A percentile compares a stretch with the other conserved stretches of the same genome.
Evolutionary conservation across 2,329 filamentous ascomycete species (phyloP).

Genomic region (Pezicula rhizophila): DNA sequence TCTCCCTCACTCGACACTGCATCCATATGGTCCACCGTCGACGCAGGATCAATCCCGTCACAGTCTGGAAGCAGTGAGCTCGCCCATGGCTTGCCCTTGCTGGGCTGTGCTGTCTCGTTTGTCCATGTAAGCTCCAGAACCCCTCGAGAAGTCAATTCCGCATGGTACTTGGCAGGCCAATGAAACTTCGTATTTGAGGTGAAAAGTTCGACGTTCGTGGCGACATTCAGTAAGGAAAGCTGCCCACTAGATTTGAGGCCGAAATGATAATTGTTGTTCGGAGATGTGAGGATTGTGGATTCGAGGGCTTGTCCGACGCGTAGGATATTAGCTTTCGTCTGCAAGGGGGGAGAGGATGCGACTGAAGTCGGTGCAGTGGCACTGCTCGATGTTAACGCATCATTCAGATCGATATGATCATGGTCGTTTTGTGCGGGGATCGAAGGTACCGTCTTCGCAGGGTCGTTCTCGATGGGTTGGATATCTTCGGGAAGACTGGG

Average conservation of each 20-base stretch:
- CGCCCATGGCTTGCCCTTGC: slow-evolving; percentile 14
- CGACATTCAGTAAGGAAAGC: slow-evolving; percentile 9
- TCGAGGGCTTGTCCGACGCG: slow-evolving; percentile 3
- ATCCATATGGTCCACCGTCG: not conserved
- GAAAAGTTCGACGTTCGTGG: slow-evolving; percentile 12
- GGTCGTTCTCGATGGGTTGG: not conserved
- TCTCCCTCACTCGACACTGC: not conserved
- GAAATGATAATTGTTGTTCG: slow-evolving; percentile 10
- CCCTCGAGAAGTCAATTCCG: slow-evolving; percentile 12
- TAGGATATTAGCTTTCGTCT: not conserved
- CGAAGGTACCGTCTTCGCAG: not conserved
- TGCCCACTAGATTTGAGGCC: slow-evolving; percentile 11
- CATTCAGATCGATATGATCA: not conserved
- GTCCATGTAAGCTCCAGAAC: slow-evolving; percentile 15
- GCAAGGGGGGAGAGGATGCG: not conserved
- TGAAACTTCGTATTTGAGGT: slow-evolving; percentile 15
- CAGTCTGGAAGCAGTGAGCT: slow-evolving; percentile 11
- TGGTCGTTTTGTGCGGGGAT: not conserved
- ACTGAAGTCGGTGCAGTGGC: not conserved
- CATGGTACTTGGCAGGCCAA: slow-evolving; percentile 14
- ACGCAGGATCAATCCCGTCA: slow-evolving; percentile 1
- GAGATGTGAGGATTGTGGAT: slow-evolving; percentile 6
- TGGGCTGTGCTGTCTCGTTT: slow-evolving; percentile 11
- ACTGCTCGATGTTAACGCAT: not conserved
- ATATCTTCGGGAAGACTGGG: not conserved